Evolutionary conservation across 2,329 filamentous ascomycete genomes (phyloP).

Genomic region (Sporothrix brasiliensis): DNA sequence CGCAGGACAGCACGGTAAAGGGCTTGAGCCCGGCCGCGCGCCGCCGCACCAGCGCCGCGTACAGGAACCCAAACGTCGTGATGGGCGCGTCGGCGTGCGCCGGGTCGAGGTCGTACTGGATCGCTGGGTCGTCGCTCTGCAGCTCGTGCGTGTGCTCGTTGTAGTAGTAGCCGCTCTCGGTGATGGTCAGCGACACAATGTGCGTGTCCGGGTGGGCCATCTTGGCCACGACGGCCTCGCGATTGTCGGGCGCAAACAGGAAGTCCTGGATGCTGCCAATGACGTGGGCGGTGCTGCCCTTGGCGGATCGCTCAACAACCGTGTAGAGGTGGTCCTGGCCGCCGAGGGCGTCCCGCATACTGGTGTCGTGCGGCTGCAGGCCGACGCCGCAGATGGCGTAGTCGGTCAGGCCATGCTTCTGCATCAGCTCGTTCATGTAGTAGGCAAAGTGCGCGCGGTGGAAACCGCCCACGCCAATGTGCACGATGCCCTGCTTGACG

Average conservation of each 20-base stretch:
- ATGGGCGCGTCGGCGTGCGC: conserved; percentile 49
- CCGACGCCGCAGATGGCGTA: conserved; percentile 58
- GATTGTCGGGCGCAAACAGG: conserved; percentile 56
- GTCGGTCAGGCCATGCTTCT: conserved; percentile 49
- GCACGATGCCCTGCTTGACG: conserved; percentile 58
- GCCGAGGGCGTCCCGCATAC: conserved; percentile 55
- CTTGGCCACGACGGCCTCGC: conserved; percentile 56
- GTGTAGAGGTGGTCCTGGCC: conserved; percentile 58
- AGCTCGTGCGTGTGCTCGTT: conserved; percentile 61
- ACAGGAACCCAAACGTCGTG: conserved; percentile 58
- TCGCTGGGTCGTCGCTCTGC: conserved; percentile 52
- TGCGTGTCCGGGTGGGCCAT: conserved; percentile 58
- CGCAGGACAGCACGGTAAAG: conserved; percentile 59
- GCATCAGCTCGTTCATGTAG: conserved; percentile 54
- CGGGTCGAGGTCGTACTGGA: conserved; percentile 54
- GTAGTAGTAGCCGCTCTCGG: conserved; percentile 61
- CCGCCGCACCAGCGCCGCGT: conserved; percentile 53
- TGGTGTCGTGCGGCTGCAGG: conserved; percentile 53
- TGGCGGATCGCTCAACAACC: conserved; percentile 57
- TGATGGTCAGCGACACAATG: conserved; percentile 60
- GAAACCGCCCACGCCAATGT: conserved; percentile 59
- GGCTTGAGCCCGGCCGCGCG: conserved; percentile 52
- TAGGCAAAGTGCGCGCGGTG: conserved; percentile 58
- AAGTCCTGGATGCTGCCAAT: conserved; percentile 57
- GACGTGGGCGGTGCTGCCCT: conserved; percentile 52